Conservation (phyloP, 164 flowering plant genomes). For the Taxillus chinensis region DNA sequence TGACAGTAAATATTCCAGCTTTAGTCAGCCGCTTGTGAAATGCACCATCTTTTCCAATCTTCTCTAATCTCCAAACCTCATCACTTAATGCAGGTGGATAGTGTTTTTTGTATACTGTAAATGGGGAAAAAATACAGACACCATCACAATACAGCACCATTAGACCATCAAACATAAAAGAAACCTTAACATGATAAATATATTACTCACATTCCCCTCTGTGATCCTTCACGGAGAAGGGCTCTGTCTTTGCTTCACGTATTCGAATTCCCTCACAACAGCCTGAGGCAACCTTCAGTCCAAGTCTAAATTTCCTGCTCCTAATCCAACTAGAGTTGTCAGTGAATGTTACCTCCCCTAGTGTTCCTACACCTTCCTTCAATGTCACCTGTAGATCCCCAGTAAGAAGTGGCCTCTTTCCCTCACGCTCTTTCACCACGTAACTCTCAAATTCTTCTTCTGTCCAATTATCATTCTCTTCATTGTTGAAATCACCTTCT, state of each 20-base stretch:
- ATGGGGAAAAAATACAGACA: conserved; percentile 4
- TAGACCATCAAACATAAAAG: background rate
- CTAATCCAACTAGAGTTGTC: conserved; percentile 99
- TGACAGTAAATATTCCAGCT: conserved; percentile 65
- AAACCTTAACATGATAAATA: background rate
- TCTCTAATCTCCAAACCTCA: conserved; percentile 95
- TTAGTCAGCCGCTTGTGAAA: conserved; percentile 80
- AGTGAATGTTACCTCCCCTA: conserved; percentile 86
- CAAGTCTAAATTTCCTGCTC: conserved; percentile 89
- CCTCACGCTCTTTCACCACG: conserved; percentile 91
- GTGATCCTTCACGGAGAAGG: conserved; percentile 94
- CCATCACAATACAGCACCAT: background rate
- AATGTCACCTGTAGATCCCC: conserved; percentile 77
- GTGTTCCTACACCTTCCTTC: conserved; percentile 88
- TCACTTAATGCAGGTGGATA: conserved; percentile 82
- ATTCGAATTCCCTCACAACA: conserved; percentile 61
- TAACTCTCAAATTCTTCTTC: conserved; percentile 83
- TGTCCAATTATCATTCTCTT: conserved; percentile 75
- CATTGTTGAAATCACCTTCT: conserved; percentile 95
- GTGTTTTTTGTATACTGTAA: conserved; percentile 87
- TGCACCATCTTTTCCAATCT: conserved; percentile 94
- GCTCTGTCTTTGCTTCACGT: conserved; percentile 93
- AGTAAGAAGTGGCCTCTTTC: conserved; percentile 84
- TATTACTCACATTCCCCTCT: conserved; percentile 80
- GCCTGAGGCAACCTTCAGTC: conserved; percentile 74